Evolutionary conservation across 2,329 filamentous ascomycete genomes (phyloP).

Genomic region (Calonectria leucothoes): DNA sequence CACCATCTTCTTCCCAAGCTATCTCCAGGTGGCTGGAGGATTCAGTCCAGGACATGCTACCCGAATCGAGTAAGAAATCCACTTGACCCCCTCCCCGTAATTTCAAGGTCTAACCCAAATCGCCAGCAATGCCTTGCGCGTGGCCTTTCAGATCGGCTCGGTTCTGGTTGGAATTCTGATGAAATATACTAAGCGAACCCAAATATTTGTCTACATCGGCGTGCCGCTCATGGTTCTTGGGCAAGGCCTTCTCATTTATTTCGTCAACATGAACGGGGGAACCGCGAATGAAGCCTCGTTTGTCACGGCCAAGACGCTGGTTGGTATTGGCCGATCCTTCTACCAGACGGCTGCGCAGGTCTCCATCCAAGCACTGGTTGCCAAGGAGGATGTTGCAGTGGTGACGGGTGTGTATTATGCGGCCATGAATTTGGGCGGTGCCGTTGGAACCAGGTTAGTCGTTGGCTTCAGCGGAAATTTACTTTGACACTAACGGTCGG

Average conservation of each 20-base stretch:
- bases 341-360: slow-evolving; percentile 41
- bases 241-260: slow-evolving; percentile 46
- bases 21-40: slow-evolving; percentile 51
- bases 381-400: slow-evolving; percentile 49
- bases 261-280: slow-evolving; percentile 39
- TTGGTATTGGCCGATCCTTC: slow-evolving; percentile 50
- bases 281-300: slow-evolving; percentile 48
- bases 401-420: slow-evolving; percentile 51
- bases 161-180: slow-evolving; percentile 49
- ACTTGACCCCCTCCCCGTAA: fast-evolving
- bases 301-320: slow-evolving; percentile 47
- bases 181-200: slow-evolving; percentile 50
- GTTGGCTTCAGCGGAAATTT: fast-evolving
- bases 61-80: slow-evolving; percentile 48
- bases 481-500: fast-evolving
- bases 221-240: slow-evolving; percentile 50
- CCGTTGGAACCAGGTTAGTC: slow-evolving; percentile 44
- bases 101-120: background rate
- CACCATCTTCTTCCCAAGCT: slow-evolving; percentile 54
- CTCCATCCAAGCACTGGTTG: slow-evolving; percentile 48
- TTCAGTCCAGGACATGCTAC: slow-evolving; percentile 50
- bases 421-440: slow-evolving; percentile 46
- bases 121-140: slow-evolving; percentile 42
- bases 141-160: slow-evolving; percentile 51
- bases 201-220: slow-evolving; percentile 43